These are phyloP conservation scores for Malania oleifera DNA, from an alignment of 164 flowering plant species.

Conservation along the genomic window DNA sequence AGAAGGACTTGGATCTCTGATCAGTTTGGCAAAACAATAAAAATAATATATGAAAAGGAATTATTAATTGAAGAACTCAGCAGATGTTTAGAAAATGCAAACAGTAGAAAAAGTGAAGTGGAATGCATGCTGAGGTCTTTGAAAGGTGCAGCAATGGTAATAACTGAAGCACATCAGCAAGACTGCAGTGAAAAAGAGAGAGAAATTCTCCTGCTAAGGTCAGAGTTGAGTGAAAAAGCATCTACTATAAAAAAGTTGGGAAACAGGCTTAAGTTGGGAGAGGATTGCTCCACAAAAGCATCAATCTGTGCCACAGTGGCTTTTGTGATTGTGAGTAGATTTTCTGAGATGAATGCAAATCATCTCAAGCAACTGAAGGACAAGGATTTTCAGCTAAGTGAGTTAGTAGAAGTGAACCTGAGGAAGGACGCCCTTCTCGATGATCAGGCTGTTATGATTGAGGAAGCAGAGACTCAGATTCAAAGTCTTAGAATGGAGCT, in stretches of 20 bases:
- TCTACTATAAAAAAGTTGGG: slow-evolving; percentile 34
- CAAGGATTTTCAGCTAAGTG: slow-evolving; percentile 37
- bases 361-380: slow-evolving; percentile 26
- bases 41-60: slow-evolving; percentile 65
- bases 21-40: slow-evolving; percentile 49
- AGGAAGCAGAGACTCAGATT: slow-evolving; percentile 40
- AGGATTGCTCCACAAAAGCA: slow-evolving; percentile 34
- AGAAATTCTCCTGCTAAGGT: slow-evolving; percentile 39
- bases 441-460: slow-evolving; percentile 32
- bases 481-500: slow-evolving; percentile 31
- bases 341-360: slow-evolving; percentile 43
- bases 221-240: slow-evolving; percentile 38
- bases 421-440: slow-evolving; percentile 37
- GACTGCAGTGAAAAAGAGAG: slow-evolving; percentile 68
- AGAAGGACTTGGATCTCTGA: slow-evolving; percentile 58
- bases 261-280: slow-evolving; percentile 32
- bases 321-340: slow-evolving; percentile 60
- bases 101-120: slow-evolving; percentile 47
- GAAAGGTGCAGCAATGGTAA: slow-evolving; percentile 76
- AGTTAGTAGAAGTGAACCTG: slow-evolving; percentile 27
- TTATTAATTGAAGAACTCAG: slow-evolving; percentile 62
- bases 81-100: slow-evolving; percentile 63
- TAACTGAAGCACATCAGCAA: slow-evolving; percentile 74
- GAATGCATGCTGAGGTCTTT: slow-evolving; percentile 81
- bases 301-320: slow-evolving; percentile 68